Base-by-base conservation (phyloP, 1,284 basidiomycete species). In the Pseudozyma sp. region DNA sequence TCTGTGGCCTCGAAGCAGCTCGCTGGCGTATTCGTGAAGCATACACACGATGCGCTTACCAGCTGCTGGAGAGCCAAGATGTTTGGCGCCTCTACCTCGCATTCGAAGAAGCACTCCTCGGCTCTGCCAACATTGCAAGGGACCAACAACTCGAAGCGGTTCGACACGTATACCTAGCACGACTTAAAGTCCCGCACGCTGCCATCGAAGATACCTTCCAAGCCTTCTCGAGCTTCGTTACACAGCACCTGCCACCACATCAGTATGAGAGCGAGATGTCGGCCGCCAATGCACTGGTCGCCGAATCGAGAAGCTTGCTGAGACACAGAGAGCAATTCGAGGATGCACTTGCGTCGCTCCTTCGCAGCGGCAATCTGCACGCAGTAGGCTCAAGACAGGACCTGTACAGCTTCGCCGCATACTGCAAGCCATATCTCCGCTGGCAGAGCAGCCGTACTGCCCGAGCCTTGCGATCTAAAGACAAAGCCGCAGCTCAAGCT, bases 181-280 rank as follows among this genome's bases (percentile, higher is more conserved):
- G 79, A 3, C 59, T 83, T 0, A 63, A 59, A n/a, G 71, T 80
- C 1, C 79, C 80, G 0, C 78, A 82, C 40, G 52, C 59, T 44
- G 58, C 44, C 14, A 61, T 81, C 49, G 72, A 78, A 18, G 52
- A 59, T 10, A 82, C 78, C 0, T 82, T 80, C 43, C 76, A 81
- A 45, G 53, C 49, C 9, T 81, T 77, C 48, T 79, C 81, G 11
- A 58, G 52, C 38, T 84, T 82, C 52, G 76, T 84, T 39, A 77
- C 76, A 0, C 43, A 62, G 5, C 50, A 77, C 55, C 50, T 79
- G 31, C 76, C 78, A 1, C 53, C 79, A 10, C 63, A 76, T 13
- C 71, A 59, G 35, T 84, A 84, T 62, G 83, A 84, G 58, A 19
- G 38, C 40, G 68, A 69, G 21, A 79, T 84, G 75, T 56, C 77